Evolutionary conservation across 148 eudicot genomes (phyloP), one percentile per base, ranked within the genome.

Genomic region (Rhododendron ferrugineum): DNA sequence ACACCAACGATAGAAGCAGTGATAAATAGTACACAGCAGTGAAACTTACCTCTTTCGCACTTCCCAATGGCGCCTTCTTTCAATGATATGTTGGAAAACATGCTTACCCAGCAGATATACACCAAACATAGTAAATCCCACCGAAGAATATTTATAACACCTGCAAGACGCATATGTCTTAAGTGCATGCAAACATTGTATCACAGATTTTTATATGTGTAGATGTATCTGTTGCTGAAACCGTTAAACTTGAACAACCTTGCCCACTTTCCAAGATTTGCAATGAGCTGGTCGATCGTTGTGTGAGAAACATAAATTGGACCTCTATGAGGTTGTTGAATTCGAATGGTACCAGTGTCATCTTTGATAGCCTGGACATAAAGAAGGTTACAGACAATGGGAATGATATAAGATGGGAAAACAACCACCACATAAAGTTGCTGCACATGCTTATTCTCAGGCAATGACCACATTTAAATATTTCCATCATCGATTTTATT

Each of bases 231-330:
- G 34, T 18, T n/a, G 10, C 64, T 46, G n/a, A 30, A 74, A 26
- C 14, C 7, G 36, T 78, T 28, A 26, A 72, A 30, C 11, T 23
- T 8, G 80, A 62, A 82, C 77, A 88, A 97, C 99, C 98, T 94
- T 76, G 99, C 96, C 98, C 98, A 97, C 80, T 91, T 97, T 76
- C 96, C 98, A 84, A 97, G 96, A 89, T 95, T 94, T 87, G 93
- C 92, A 90, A 94, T 93, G 86, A 97, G 96, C 91, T 97, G 98
- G 85, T 97, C 98, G 84, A 97, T 92, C 84, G 92, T 91, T 86
- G 92, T 93, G 46, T 90, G 95, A 85, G 98, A 89, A 60, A 94
- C 96, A 90, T 97, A 97, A 92, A 95, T 95, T 52, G 98, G 99
- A 86, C 98, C 99, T 90, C 91, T 93, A 86, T 90, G 91, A 77